phyloP scores from a whole-genome alignment of 2,329 filamentous ascomycete genomes.

The Aspergillus sp. region DNA sequence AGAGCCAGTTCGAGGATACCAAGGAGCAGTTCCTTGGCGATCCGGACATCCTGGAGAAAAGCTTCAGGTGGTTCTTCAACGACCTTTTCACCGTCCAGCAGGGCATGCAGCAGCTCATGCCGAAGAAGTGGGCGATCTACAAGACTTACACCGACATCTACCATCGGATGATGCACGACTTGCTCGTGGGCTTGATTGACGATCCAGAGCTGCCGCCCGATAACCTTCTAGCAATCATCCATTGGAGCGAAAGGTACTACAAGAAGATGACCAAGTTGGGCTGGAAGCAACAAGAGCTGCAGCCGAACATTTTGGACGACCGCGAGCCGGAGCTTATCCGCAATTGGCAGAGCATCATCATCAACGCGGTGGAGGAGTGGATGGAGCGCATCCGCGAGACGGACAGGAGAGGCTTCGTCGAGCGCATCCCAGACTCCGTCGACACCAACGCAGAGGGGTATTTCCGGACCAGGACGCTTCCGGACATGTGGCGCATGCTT shows the following conservation, averaged over 20 bases:
- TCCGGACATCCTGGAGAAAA: constrained; percentile 73
- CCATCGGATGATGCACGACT: constrained; percentile 91
- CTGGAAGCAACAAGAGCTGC: constrained; percentile 63
- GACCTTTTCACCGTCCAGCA: constrained; percentile 90
- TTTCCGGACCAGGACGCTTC: constrained; percentile 82
- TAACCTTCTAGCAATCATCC: constrained; percentile 82
- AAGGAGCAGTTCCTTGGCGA: constrained; percentile 73
- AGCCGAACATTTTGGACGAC: constrained; percentile 81
- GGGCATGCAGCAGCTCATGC: constrained; percentile 84
- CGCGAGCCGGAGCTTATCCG: constrained; percentile 82
- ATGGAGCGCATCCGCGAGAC: constrained; percentile 83
- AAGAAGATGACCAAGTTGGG: constrained; percentile 89
- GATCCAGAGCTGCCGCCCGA: constrained; percentile 75
- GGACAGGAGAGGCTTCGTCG: constrained; percentile 71
- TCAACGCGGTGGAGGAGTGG: constrained; percentile 93
- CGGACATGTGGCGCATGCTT: constrained; percentile 96
- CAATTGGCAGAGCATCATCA: constrained; percentile 90
- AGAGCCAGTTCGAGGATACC: constrained; percentile 63
- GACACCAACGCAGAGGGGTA: constrained; percentile 83
- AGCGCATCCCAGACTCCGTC: constrained; percentile 68
- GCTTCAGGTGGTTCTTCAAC: constrained; percentile 94
- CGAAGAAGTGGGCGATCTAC: constrained; percentile 93
- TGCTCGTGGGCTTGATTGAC: constrained; percentile 71
- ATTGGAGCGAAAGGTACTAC: constrained; percentile 95
- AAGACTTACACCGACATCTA: constrained; percentile 85